Base-by-base conservation (phyloP, 1,139 yeast species). In the Yamadazyma diddensiae region DNA sequence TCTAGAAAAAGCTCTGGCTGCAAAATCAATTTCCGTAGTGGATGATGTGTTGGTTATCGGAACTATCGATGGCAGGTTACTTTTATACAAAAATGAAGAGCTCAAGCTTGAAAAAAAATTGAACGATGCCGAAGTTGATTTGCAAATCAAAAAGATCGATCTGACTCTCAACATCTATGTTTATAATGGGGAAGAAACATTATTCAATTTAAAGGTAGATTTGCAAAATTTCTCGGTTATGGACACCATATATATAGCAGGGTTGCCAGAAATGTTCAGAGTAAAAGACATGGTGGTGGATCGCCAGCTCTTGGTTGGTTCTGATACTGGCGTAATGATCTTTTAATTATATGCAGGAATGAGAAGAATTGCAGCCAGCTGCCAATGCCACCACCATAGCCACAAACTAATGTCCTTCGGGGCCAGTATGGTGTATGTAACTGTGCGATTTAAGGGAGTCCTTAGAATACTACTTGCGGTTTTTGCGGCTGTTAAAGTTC, bases 141-240 rank as follows among this genome's bases (percentile, higher is more conserved):
- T 35, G 12, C 31, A 31, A n/a, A 26, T 12, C 4, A 14, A 20
- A 11, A 24, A 20, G 6, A 20, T 18, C 15, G 32, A 29, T 7
- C 16, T 17, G 8, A 18, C 21, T 6, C 6, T 22, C 15, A 6
- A 22, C 5, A 10, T 44, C 19, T 26, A 31, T 29, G 28, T 47
- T n/a, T 43, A 47, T 29, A 54, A 53, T 32, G 63, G 62, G 8
- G 53, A 52, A 11, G 62, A 57, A 21, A 31, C 46, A 5, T 28
- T 54, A 11, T 24, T 55, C 3, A 35, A 30, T 26, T 28, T 50
- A 15, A 32, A 26, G 1, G 26, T 49, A 15, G 46, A 43, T n/a
- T 19, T 27, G 15, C 26, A 27, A 3, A 15, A 19, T 2, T 36
- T 33, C 14, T 28, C 17, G 2, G 14, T 34, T 3, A 30, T 24